A percentile compares a stretch with the other conserved stretches of the same genome.
Conservation (phyloP, 2,329 filamentous ascomycete species). For the Trichoderma citrinoviride region DNA sequence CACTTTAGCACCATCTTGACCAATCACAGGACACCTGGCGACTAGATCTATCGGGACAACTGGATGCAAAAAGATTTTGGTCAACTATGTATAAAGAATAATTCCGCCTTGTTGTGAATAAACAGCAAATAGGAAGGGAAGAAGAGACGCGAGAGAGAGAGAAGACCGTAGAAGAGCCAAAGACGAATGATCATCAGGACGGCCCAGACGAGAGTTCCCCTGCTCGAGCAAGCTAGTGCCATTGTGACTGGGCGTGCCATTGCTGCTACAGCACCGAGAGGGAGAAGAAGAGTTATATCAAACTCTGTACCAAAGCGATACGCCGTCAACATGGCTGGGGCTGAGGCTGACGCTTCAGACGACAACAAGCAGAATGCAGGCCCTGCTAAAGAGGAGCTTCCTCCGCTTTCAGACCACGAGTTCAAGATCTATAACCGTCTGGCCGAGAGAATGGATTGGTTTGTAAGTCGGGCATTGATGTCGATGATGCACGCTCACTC, state of each 20-base stretch:
- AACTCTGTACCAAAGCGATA: background rate
- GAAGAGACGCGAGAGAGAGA: background rate
- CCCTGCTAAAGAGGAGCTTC: slow-evolving; percentile 38
- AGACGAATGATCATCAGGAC: background rate
- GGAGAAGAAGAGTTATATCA: background rate
- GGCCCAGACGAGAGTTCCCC: background rate
- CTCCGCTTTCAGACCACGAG: slow-evolving; percentile 63
- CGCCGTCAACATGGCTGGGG: background rate
- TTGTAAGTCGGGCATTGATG: slow-evolving; percentile 46
- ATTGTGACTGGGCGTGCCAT: background rate
- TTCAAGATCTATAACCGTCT: slow-evolving; percentile 70
- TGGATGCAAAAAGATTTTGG: background rate
- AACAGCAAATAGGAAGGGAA: background rate
- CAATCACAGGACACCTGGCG: background rate
- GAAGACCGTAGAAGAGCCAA: background rate
- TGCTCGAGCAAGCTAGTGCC: background rate
- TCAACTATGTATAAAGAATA: too few relatives aligned
- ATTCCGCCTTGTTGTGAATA: background rate
- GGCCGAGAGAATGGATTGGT: slow-evolving; percentile 72
- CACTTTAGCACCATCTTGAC: background rate
- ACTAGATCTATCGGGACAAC: background rate
- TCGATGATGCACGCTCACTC: too few relatives aligned
- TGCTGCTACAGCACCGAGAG: background rate
- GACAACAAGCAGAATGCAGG: background rate
- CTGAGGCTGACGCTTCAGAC: background rate